Base-by-base conservation (phyloP, 192 early-diverging fungal genomes). In the Coemansia sp. region DNA sequence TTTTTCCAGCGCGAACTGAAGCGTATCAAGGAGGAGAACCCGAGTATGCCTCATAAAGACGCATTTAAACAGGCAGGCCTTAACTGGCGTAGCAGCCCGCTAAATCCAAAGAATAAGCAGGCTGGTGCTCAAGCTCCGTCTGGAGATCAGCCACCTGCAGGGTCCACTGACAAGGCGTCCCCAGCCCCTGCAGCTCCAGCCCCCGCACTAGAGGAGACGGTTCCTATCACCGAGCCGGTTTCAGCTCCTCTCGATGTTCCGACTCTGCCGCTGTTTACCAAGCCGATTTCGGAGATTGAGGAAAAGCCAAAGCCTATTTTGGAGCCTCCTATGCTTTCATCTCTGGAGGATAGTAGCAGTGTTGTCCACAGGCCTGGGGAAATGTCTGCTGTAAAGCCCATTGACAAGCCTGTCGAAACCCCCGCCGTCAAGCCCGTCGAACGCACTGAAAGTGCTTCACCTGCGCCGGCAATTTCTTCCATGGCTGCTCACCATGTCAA, bases 61-160 rank as follows among this genome's bases (percentile, higher is more conserved):
- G 79, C 73, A 23, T 81, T 81, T 63, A 81, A 71, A 63, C 73
- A 75, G 38, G 79, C 79, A 5, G 73, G 63, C 4, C 60, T 72
- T 12, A 75, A 72, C 66, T 81, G 79, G 79, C 64, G 61, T 38
- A 72, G 62, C 10, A 81, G 79, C 43, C 54, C 66, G 2, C 48
- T 66, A 56, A 81, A 81, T 51, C 79, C 79, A 12, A 81, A 81
- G 49, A 72, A 72, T 63, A 24, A 69, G 62, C 24, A 37, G 14
- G n/a, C 25, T 21, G 53, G 52, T 5, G 55, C 60, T 15, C 15
- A 17, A n/a, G 53, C 38, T 25, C 23, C 52, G 10, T 29, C 50
- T 14, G 35, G 27, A 25, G 39, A 55, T 55, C 52, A 4, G 48
- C 15, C 17, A 27, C 12, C 27, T 48, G 45, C 56, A 66, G 56